These are phyloP conservation scores for Aspergillus fischeri DNA, from an alignment of 2,329 filamentous ascomycete genomes.

Conservation along the genomic window DNA sequence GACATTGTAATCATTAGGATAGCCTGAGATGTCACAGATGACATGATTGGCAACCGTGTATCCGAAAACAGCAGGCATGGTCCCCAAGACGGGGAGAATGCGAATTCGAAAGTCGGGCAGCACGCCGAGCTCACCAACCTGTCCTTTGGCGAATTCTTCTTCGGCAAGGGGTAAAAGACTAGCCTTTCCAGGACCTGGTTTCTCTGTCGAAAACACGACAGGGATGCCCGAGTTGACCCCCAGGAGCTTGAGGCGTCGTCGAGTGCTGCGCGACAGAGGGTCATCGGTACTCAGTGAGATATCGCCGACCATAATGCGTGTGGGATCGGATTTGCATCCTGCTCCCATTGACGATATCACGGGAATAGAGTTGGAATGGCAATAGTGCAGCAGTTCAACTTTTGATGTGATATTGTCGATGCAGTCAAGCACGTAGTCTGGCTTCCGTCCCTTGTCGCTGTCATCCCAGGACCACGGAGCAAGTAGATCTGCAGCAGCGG, in stretches of 20 bases:
- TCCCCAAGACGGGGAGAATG: slow-evolving; percentile 92
- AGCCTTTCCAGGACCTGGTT: slow-evolving; percentile 84
- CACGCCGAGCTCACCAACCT: slow-evolving; percentile 80
- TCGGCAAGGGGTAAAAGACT: slow-evolving; percentile 80
- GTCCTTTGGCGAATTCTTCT: slow-evolving; percentile 81
- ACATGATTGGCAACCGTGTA: slow-evolving; percentile 89
- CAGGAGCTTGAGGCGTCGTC: slow-evolving; percentile 68
- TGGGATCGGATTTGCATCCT: slow-evolving; percentile 84
- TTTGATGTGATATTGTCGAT: slow-evolving; percentile 99
- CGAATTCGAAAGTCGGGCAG: slow-evolving; percentile 89
- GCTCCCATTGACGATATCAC: slow-evolving; percentile 97
- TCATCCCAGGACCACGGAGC: slow-evolving; percentile 57
- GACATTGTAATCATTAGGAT: slow-evolving; percentile 75
- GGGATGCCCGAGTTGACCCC: slow-evolving; percentile 84
- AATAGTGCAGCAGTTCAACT: slow-evolving; percentile 84
- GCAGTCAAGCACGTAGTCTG: slow-evolving; percentile 90
- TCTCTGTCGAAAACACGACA: slow-evolving; percentile 88
- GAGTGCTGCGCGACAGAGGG: slow-evolving; percentile 77
- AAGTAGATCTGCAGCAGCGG: slow-evolving; percentile 63
- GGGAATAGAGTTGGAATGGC: slow-evolving; percentile 68
- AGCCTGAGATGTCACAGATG: slow-evolving; percentile 74
- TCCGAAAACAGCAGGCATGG: slow-evolving; percentile 96
- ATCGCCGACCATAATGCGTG: slow-evolving; percentile 82
- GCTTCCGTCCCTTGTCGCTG: slow-evolving; percentile 46
- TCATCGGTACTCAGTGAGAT: slow-evolving; percentile 87